Conservation (phyloP, 257 asterid species). For the Fraxinus cuspidata region DNA sequence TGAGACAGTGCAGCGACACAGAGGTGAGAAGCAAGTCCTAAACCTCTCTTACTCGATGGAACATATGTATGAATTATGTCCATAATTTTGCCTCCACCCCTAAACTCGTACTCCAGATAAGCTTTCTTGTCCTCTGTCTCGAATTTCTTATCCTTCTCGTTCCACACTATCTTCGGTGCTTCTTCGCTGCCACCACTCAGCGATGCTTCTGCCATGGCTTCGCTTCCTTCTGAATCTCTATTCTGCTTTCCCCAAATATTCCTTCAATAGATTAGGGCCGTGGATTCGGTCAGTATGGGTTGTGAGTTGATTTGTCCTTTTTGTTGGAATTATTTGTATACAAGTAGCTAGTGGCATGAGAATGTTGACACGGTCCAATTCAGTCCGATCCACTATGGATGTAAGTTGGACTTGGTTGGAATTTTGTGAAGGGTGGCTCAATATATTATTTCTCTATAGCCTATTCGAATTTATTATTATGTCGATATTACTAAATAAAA, state of each 20-base stretch:
- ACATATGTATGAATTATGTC: conserved; percentile 86
- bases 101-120: conserved; percentile 58
- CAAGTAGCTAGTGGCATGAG: too few relatives aligned
- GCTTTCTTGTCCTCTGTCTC: conserved; percentile 78
- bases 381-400: background rate
- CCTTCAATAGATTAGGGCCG: background rate
- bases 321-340: background rate
- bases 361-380: background rate
- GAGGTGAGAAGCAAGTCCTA: conserved; percentile 77
- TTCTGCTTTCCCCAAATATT: conserved; percentile 26
- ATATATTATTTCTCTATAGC: too few relatives aligned
- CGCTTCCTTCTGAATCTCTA: background rate
- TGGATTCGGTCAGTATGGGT: background rate
- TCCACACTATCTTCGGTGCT: conserved; percentile 55
- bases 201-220: conserved; percentile 1
- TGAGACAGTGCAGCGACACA: conserved; percentile 83
- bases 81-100: conserved; percentile 49
- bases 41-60: conserved; percentile 80
- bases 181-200: conserved; percentile 6
- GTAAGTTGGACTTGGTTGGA: background rate
- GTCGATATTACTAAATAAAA: too few relatives aligned
- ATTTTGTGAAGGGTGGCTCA: too few relatives aligned
- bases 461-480: too few relatives aligned
- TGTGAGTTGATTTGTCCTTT: background rate
- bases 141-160: conserved; percentile 57